Conservation (phyloP, 805 yeast species). For the Candida argentea region DNA sequence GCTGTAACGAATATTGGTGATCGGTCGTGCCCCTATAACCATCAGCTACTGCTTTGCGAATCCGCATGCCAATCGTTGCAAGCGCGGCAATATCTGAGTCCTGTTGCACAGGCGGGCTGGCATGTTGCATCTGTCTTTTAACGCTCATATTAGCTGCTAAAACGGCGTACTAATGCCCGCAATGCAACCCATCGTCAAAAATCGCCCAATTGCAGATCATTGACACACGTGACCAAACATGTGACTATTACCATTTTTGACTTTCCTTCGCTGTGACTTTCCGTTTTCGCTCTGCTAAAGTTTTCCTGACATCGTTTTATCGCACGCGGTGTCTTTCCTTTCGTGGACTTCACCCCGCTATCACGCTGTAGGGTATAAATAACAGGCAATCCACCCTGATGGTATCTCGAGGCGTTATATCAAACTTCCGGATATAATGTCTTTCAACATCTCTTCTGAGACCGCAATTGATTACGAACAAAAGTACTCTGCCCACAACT, state of each 20-base stretch:
- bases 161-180: too few species aligned
- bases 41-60: slow-evolving; percentile 55
- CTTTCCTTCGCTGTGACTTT: too few species aligned
- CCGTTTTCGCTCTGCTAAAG: too few species aligned
- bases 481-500: slow-evolving; percentile 89
- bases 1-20: slow-evolving; percentile 4
- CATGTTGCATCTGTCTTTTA: slow-evolving; percentile 27
- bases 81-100: slow-evolving; percentile 29
- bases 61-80: slow-evolving; percentile 59
- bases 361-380: not conserved
- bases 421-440: too few species aligned
- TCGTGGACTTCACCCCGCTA: too few species aligned
- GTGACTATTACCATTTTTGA: too few species aligned
- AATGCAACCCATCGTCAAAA: too few species aligned
- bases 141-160: too few species aligned
- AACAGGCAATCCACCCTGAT: slow-evolving; percentile 8
- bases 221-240: too few species aligned
- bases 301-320: slow-evolving; percentile 5
- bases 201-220: too few species aligned
- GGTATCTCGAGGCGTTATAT: too few species aligned
- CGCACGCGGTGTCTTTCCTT: slow-evolving; percentile 5
- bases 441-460: slow-evolving; percentile 47
- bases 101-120: slow-evolving; percentile 11
- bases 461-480: slow-evolving; percentile 62
- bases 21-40: slow-evolving; percentile 33